Evolutionary conservation across 345 rosid genomes (phyloP).

Genomic region (Melaleuca quinquenervia): DNA sequence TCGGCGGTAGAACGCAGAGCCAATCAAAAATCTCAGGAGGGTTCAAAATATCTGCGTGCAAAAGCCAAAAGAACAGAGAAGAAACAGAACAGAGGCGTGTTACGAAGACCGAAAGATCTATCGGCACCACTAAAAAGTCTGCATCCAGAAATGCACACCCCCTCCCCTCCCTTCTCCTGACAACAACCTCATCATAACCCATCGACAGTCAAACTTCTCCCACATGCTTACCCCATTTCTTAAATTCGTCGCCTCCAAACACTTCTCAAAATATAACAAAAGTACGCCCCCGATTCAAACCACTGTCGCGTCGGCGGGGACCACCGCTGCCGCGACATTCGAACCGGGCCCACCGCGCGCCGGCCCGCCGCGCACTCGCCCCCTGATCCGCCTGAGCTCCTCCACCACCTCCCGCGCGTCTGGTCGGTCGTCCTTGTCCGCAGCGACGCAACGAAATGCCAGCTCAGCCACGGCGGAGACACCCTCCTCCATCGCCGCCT

Average conservation of each 20-base stretch:
- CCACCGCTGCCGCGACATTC: neutral
- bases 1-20: neutral
- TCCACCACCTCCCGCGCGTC: slow-evolving; percentile 64
- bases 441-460: slow-evolving; percentile 86
- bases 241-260: neutral
- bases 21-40: neutral
- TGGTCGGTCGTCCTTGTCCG: slow-evolving; percentile 87
- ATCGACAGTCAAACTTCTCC: neutral
- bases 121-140: neutral
- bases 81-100: neutral
- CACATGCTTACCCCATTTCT: neutral
- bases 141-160: neutral
- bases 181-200: neutral
- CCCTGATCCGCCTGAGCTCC: slow-evolving; percentile 60
- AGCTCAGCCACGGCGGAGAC: slow-evolving; percentile 77
- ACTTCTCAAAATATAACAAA: neutral
- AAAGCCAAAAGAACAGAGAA: neutral
- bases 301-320: slow-evolving; percentile 11
- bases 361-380: slow-evolving; percentile 15
- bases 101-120: neutral
- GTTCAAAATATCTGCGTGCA: neutral
- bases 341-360: neutral
- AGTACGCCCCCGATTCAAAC: neutral
- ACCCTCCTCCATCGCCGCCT: slow-evolving; percentile 20
- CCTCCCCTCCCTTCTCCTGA: neutral